These are phyloP conservation scores for Trichomonascus vanleenenianus DNA, from an alignment of 805 yeast genomes.

Conservation along the genomic window DNA sequence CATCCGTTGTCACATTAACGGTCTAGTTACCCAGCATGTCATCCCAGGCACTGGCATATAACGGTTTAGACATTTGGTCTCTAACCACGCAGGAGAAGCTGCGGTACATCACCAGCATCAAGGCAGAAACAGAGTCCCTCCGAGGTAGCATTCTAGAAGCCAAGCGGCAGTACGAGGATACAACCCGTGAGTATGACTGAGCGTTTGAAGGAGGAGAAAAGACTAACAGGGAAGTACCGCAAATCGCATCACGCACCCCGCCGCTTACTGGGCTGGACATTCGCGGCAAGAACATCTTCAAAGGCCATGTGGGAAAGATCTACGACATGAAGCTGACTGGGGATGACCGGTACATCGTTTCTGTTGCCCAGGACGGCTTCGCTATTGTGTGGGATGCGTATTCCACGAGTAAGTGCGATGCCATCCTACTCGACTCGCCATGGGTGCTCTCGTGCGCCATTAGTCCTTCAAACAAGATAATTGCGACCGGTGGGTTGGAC, in stretches of 20 bases:
- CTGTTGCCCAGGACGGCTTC: slow-evolving; percentile 84
- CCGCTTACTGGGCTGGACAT: slow-evolving; percentile 10
- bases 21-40: no score
- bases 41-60: no score
- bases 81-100: slow-evolving; percentile 7
- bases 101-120: slow-evolving; percentile 4
- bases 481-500: slow-evolving; percentile 79
- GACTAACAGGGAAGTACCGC: slow-evolving; percentile 1
- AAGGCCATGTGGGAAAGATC: slow-evolving; percentile 70
- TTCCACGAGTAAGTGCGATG: slow-evolving; percentile 62
- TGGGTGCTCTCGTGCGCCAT: slow-evolving; percentile 75
- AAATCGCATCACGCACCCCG: slow-evolving; percentile 7
- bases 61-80: neutral
- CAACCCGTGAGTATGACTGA: slow-evolving; percentile 5
- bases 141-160: slow-evolving; percentile 6
- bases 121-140: slow-evolving; percentile 12
- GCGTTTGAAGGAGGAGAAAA: neutral
- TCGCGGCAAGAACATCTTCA: slow-evolving; percentile 21
- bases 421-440: slow-evolving; percentile 63
- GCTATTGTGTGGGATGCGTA: slow-evolving; percentile 76
- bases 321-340: slow-evolving; percentile 61
- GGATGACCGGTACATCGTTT: slow-evolving; percentile 51
- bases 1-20: no score
- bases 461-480: slow-evolving; percentile 55
- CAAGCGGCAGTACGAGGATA: slow-evolving; percentile 9